Conservation (phyloP, 495 filamentous ascomycete genomes). For the Elasticomyces elasticus region DNA sequence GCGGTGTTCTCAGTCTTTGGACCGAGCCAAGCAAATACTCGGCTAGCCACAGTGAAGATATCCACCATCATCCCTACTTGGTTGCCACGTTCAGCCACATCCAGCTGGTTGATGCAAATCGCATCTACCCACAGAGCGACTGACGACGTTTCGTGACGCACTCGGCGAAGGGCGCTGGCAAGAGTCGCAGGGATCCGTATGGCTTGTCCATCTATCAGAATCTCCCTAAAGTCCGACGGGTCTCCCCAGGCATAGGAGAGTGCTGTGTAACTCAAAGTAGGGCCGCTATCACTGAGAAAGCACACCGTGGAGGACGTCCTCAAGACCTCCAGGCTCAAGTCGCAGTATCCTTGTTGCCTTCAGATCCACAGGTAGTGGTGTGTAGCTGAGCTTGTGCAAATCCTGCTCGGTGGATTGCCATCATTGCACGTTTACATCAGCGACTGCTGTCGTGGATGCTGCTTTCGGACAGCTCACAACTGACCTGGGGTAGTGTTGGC, state of each 20-base stretch:
- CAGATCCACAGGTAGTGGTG: neutral
- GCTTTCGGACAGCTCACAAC: neutral
- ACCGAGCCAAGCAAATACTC: conserved; percentile 22
- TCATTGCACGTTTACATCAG: neutral
- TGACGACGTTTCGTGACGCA: neutral
- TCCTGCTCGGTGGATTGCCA: neutral
- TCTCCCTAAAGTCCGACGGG: neutral
- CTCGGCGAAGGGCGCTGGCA: neutral
- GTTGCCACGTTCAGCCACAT: conserved; percentile 13
- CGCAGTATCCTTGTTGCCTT: neutral
- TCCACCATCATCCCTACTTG: conserved; percentile 19
- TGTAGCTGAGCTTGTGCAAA: neutral
- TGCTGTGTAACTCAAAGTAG: neutral
- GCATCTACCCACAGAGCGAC: neutral
- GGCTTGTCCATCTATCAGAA: neutral
- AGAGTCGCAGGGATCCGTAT: neutral
- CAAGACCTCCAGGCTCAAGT: neutral
- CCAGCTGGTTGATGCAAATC: conserved; percentile 9
- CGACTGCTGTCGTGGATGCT: neutral
- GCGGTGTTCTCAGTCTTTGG: neutral
- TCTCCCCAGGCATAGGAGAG: neutral
- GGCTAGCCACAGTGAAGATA: conserved; percentile 13
- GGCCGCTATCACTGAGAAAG: neutral
- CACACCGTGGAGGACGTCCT: neutral
- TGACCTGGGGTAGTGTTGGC: neutral